phyloP scores from a whole-genome alignment of 768 basidiomycete genomes.

The Amanita inopinata region DNA sequence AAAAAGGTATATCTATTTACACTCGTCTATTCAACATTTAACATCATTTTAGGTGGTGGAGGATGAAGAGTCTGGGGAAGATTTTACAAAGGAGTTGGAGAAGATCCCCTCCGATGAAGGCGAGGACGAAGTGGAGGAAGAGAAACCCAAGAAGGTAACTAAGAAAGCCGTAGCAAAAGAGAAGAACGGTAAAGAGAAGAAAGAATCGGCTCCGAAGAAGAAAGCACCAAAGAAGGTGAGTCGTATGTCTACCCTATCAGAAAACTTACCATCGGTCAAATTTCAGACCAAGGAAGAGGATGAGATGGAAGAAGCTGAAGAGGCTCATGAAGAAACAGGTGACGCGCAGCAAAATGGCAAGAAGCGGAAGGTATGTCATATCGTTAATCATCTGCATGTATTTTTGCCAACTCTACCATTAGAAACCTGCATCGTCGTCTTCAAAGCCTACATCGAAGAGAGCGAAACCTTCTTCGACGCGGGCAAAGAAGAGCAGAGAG shows the following conservation, averaged over 20 bases:
- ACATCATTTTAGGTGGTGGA: conserved; percentile 14
- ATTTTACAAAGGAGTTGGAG: conserved; percentile 32
- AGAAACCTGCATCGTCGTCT: too few relatives aligned
- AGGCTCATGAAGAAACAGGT: conserved; percentile 33
- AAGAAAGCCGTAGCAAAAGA: conserved; percentile 27
- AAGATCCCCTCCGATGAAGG: conserved; percentile 28
- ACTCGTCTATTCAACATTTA: conserved; percentile 1
- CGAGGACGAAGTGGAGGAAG: conserved; percentile 29
- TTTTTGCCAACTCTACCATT: conserved; percentile 12
- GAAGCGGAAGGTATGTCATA: conserved; percentile 58
- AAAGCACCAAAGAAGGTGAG: conserved; percentile 13
- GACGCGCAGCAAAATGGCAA: conserved; percentile 41
- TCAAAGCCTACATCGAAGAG: conserved; percentile 33
- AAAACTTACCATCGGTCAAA: conserved; percentile 21
- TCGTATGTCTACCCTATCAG: not conserved
- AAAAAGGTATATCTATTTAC: conserved; percentile 23
- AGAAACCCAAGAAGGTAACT: conserved; percentile 24
- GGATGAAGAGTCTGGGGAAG: conserved; percentile 33
- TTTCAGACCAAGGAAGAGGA: conserved; percentile 11
- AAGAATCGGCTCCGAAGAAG: conserved; percentile 17
- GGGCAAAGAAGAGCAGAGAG: conserved; percentile 42
- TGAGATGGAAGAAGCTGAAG: conserved; percentile 31
- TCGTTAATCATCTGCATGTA: not conserved
- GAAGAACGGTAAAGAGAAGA: conserved; percentile 12
- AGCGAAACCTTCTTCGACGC: conserved; percentile 39